phyloP scores from a whole-genome alignment of 805 yeast species.

The Candida manassasensis region DNA sequence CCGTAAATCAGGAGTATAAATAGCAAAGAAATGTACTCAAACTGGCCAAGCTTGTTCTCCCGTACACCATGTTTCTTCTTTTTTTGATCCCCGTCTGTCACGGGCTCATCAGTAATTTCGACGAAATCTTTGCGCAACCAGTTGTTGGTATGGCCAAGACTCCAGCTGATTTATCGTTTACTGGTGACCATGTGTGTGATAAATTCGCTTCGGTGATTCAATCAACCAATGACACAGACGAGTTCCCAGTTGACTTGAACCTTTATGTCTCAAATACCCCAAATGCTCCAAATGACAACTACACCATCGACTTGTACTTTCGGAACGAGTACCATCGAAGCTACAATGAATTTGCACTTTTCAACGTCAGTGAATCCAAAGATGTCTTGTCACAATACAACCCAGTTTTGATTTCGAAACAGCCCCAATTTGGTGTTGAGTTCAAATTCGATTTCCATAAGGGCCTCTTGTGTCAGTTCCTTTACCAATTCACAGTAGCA shows the following conservation, averaged over 20 bases:
- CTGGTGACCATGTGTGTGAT: conserved; percentile 16
- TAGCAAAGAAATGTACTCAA: too few species aligned
- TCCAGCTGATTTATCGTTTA: conserved; percentile 10
- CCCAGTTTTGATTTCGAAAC: conserved; percentile 11
- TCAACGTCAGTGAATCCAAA: conserved; percentile 9
- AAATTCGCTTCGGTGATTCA: conserved; percentile 12
- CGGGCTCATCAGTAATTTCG: neutral
- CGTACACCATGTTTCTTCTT: neutral
- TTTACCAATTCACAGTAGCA: conserved; percentile 14
- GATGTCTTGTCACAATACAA: conserved; percentile 9
- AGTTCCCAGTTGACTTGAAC: conserved; percentile 14
- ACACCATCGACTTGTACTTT: conserved; percentile 14
- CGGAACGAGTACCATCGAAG: conserved; percentile 9
- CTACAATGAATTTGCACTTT: conserved; percentile 9
- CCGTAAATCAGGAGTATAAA: too few species aligned
- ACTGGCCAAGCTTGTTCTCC: too few species aligned
- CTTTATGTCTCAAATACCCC: conserved; percentile 10
- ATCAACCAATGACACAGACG: conserved; percentile 10
- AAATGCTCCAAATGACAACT: conserved; percentile 11
- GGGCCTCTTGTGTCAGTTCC: conserved; percentile 14
- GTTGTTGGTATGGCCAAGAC: conserved; percentile 5
- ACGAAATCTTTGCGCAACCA: neutral
- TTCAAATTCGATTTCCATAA: conserved; percentile 13
- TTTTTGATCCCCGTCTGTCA: neutral
- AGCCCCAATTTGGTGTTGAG: conserved; percentile 12